Conservation (phyloP, 2,329 filamentous ascomycete species). For the Fusarium verticillioides region DNA sequence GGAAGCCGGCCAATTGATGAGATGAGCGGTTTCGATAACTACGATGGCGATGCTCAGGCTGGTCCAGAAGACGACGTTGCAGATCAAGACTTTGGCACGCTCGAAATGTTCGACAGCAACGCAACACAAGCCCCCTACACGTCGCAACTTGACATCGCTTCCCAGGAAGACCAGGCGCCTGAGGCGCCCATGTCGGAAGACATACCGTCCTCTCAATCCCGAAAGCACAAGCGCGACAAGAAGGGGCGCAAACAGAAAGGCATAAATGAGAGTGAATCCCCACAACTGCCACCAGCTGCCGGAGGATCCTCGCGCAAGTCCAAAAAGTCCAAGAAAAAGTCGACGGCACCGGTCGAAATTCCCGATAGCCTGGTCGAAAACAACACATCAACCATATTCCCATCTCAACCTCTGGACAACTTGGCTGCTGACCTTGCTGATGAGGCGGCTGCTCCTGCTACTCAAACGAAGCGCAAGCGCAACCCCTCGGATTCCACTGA, state of each 20-base stretch:
- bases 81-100: conserved; percentile 50
- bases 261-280: conserved; percentile 29
- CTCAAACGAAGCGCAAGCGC: conserved; percentile 49
- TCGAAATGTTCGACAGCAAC: conserved; percentile 55
- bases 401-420: conserved; percentile 18
- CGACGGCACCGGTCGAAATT: conserved; percentile 28
- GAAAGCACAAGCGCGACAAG: conserved; percentile 49
- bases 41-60: conserved; percentile 38
- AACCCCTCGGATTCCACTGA: conserved; percentile 46
- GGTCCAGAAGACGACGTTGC: conserved; percentile 37
- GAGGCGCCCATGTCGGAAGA: conserved; percentile 48
- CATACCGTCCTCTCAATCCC: conserved; percentile 26
- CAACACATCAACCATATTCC: conserved; percentile 7
- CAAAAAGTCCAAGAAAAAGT: conserved; percentile 44
- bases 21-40: conserved; percentile 43
- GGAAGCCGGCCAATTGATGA: conserved; percentile 40
- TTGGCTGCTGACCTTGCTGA: conserved; percentile 29
- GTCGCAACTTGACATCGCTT: conserved; percentile 38
- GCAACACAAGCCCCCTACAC: conserved; percentile 46
- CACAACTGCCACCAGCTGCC: conserved; percentile 18
- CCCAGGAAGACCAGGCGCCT: conserved; percentile 40
- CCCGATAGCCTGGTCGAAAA: conserved; percentile 33
- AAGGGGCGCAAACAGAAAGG: conserved; percentile 46
- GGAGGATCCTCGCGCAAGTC: conserved; percentile 39
- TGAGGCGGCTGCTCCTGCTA: conserved; percentile 29